phyloP scores from a whole-genome alignment of 2,329 filamentous ascomycete species.

The Talaromyces rugulosus region DNA sequence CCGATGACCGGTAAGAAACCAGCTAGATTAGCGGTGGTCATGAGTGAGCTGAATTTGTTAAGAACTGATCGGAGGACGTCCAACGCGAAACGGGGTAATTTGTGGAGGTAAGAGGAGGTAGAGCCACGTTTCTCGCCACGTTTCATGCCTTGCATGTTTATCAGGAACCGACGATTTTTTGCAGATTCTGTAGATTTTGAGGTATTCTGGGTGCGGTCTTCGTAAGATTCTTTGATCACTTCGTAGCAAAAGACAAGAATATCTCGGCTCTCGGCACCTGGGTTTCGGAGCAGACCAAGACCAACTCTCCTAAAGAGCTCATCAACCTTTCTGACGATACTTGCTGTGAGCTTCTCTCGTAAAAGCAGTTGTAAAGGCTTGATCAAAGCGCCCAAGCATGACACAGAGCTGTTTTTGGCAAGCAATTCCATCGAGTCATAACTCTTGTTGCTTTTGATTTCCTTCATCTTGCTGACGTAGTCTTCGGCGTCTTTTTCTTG shows the following conservation, averaged over 20 bases:
- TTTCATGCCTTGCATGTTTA: conserved; percentile 71
- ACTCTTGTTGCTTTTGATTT: conserved; percentile 96
- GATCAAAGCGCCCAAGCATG: conserved; percentile 69
- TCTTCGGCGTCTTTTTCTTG: conserved; percentile 97
- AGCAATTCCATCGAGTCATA: conserved; percentile 96
- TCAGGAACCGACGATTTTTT: conserved; percentile 59
- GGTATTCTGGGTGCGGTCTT: conserved; percentile 36
- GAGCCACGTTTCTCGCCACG: conserved; percentile 67
- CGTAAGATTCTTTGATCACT: conserved; percentile 82
- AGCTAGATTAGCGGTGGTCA: conserved; percentile 72
- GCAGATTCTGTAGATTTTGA: conserved; percentile 15
- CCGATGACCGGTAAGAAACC: conserved; percentile 88
- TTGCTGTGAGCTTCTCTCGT: conserved; percentile 76
- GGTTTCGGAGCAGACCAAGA: conserved; percentile 76
- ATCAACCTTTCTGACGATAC: conserved; percentile 84
- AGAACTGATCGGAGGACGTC: conserved; percentile 82
- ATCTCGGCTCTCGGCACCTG: conserved; percentile 71
- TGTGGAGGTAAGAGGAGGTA: conserved; percentile 77
- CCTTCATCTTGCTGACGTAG: conserved; percentile 92
- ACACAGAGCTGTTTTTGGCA: conserved; percentile 74
- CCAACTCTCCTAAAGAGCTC: conserved; percentile 79
- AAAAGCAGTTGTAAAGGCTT: conserved; percentile 74
- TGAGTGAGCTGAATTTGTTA: conserved; percentile 76
- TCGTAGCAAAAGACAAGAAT: conserved; percentile 94
- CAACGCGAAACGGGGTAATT: conserved; percentile 80